Evolutionary conservation across 140 eudicot genomes (phyloP).

Genomic region (Eryngium alpinum): DNA sequence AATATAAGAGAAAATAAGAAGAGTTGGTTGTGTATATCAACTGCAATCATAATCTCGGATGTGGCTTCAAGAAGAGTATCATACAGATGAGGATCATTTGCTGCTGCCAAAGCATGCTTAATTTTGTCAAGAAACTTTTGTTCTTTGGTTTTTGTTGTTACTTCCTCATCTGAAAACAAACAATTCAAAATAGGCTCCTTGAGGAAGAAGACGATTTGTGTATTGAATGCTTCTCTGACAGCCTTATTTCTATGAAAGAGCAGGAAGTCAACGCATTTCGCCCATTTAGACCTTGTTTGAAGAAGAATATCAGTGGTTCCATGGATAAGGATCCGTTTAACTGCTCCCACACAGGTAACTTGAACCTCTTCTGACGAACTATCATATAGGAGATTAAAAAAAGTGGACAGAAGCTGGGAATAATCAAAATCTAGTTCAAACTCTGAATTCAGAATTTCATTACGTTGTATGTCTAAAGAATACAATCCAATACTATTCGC

Average conservation of each 20-base stretch:
- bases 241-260: conserved; percentile 63
- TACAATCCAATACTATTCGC: conserved; percentile 24
- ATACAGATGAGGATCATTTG: conserved; percentile 64
- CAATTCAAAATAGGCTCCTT: conserved; percentile 48
- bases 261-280: conserved; percentile 53
- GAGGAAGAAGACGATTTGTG: conserved; percentile 64
- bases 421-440: conserved; percentile 35
- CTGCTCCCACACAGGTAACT: conserved; percentile 55
- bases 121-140: conserved; percentile 64
- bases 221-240: conserved; percentile 72
- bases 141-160: conserved; percentile 34
- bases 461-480: conserved; percentile 25
- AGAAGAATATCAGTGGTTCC: conserved; percentile 39
- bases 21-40: conserved; percentile 56
- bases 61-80: conserved; percentile 82
- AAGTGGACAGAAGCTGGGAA: conserved; percentile 40
- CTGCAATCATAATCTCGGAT: conserved; percentile 67
- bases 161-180: conserved; percentile 48
- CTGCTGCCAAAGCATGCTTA: conserved; percentile 57
- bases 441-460: conserved; percentile 12
- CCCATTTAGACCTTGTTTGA: conserved; percentile 58
- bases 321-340: conserved; percentile 62
- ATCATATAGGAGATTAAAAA: conserved; percentile 64
- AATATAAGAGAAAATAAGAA: conserved; percentile 66
- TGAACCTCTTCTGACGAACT: conserved; percentile 85